These are phyloP conservation scores for Fusarium falciforme DNA, from an alignment of 2,329 filamentous ascomycete genomes.

Conservation along the genomic window DNA sequence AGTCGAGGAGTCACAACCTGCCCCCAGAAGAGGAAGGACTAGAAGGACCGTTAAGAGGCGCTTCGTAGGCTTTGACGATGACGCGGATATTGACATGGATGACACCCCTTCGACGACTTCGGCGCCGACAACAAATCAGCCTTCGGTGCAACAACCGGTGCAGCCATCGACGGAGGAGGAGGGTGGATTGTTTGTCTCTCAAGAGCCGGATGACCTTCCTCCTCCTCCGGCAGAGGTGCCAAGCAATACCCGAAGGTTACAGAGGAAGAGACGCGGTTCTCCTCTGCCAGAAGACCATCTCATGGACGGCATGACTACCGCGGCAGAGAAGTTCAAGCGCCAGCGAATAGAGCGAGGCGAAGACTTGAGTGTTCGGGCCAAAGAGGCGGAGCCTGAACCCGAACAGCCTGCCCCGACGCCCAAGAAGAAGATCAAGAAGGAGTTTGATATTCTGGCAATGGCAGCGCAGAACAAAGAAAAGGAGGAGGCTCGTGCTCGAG, in stretches of 20 bases:
- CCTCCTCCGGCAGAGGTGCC: conserved; percentile 32
- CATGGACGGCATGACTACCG: conserved; percentile 80
- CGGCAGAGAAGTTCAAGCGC: conserved; percentile 82
- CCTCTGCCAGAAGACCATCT: conserved; percentile 63
- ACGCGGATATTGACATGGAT: conserved; percentile 54
- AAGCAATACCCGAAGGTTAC: conserved; percentile 39
- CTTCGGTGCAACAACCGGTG: background rate
- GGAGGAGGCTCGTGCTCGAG: conserved; percentile 72
- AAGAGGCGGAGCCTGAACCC: conserved; percentile 39
- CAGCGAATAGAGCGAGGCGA: conserved; percentile 73
- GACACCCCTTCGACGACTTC: conserved; percentile 28
- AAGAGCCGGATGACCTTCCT: conserved; percentile 50
- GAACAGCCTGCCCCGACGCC: conserved; percentile 29
- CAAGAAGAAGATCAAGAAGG: conserved; percentile 66
- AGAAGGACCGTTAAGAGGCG: conserved; percentile 62
- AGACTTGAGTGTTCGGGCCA: conserved; percentile 51
- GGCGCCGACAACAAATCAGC: background rate
- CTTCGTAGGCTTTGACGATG: conserved; percentile 78
- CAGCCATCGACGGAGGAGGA: conserved; percentile 46
- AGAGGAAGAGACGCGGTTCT: conserved; percentile 60
- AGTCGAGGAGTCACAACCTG: conserved; percentile 37
- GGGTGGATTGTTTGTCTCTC: conserved; percentile 68
- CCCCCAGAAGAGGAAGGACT: conserved; percentile 37
- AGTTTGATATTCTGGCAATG: conserved; percentile 76
- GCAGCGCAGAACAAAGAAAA: conserved; percentile 70